Conservation (phyloP, 2,329 filamentous ascomycete species). For the Calycina marina region DNA sequence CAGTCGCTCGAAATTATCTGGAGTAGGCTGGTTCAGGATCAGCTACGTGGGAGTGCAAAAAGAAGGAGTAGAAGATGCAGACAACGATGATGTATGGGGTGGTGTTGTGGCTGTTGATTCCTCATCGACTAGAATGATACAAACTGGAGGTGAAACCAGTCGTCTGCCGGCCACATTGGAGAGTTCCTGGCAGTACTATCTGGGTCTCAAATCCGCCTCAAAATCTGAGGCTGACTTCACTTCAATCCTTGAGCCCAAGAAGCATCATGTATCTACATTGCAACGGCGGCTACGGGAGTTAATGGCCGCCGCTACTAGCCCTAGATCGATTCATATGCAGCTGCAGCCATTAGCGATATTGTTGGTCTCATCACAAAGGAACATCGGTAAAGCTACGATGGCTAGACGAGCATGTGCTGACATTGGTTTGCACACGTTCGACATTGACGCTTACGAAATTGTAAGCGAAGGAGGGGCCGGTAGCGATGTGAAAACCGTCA, state of each 20-base stretch:
- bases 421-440: constrained; percentile 78
- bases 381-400: constrained; percentile 79
- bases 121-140: constrained; percentile 74
- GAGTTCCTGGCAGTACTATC: constrained; percentile 81
- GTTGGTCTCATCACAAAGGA: constrained; percentile 79
- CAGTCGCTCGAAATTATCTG: constrained; percentile 24
- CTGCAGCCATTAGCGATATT: constrained; percentile 82
- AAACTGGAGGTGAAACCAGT: constrained; percentile 75
- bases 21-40: constrained; percentile 86
- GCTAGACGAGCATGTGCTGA: constrained; percentile 69
- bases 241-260: constrained; percentile 30
- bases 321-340: constrained; percentile 70
- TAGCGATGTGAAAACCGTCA: constrained; percentile 88
- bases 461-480: constrained; percentile 80
- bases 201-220: constrained; percentile 58
- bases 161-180: constrained; percentile 62
- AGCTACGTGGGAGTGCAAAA: constrained; percentile 51
- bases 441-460: constrained; percentile 85
- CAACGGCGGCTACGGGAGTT: constrained; percentile 67
- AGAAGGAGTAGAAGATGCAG: constrained; percentile 37
- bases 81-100: constrained; percentile 64
- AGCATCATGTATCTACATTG: constrained; percentile 40
- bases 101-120: constrained; percentile 78
- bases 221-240: constrained; percentile 29
- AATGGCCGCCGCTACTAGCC: constrained; percentile 76